Base-by-base conservation (phyloP, 345 rosid species). In the Brassica napus region DNA sequence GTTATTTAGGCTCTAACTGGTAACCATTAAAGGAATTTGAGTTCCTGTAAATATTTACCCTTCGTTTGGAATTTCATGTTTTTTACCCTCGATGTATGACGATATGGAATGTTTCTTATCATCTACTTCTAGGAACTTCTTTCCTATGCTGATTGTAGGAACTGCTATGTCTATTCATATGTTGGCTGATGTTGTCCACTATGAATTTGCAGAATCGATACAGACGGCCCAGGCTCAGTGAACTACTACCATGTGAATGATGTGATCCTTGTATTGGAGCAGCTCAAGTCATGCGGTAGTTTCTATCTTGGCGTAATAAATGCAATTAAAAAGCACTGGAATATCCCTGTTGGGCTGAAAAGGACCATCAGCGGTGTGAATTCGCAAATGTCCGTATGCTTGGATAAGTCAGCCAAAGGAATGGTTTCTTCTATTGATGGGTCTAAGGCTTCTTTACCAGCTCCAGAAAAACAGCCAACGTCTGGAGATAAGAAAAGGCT, bases 141-240 rank as follows among this genome's bases (percentile, higher is more conserved):
- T 68, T 79, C 35, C 49, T 73, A 49, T 34, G 74, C 69, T 73
- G 54, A 47, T 59, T 47, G 28, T 66, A 30, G 26, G 67, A 68
- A 34, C 74, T 71, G 39, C 65, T 55, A 58, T 71, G 57, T 63
- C 65, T 71, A 49, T 81, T 61, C 39, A 35, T 18, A 35, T 44
- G 69, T 76, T 71, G 74, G 59, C 21, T 81, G 82, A 34, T 79
- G 68, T 31, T 60, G 4, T 80, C 76, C 69, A 63, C 42, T 39
- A 55, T 77, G 67, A 77, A 74, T 67, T 83, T 90, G 84, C 98
- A 92, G 99, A 85, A 84, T 90, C 62, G 97, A 95, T 75, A 85
- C 89, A n/a, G 83, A 80, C 73, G 89, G 77, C 61, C 15, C 80
- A 18, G 92, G 86, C 42, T 79, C 54, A n/a, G 78, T 85, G 77